These are phyloP conservation scores for Tephrocybe sp. DNA, from an alignment of 768 basidiomycete genomes.

Conservation along the genomic window DNA sequence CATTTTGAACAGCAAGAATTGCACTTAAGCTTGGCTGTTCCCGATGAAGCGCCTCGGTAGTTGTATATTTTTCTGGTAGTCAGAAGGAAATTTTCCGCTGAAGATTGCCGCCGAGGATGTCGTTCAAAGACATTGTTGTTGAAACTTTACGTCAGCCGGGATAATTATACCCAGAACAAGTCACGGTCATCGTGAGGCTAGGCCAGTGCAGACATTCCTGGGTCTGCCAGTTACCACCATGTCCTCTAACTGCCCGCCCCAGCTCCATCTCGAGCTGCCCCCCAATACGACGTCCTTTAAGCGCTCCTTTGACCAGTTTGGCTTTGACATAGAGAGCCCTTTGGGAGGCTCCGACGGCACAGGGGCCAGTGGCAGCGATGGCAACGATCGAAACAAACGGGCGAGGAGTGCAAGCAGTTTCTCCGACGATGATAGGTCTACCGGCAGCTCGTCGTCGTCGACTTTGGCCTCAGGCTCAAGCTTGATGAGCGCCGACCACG, in stretches of 20 bases:
- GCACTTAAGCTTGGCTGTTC: too few relatives aligned
- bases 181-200: conserved; percentile 18
- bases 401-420: conserved; percentile 54
- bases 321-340: conserved; percentile 55
- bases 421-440: conserved; percentile 35
- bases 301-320: conserved; percentile 59
- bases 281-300: conserved; percentile 55
- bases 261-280: conserved; percentile 54
- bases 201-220: conserved; percentile 10
- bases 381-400: conserved; percentile 56
- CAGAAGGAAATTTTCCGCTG: neutral
- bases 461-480: conserved; percentile 29
- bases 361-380: conserved; percentile 31
- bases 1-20: neutral
- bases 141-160: conserved; percentile 15
- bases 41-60: neutral
- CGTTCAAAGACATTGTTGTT: neutral
- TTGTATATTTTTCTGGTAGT: neutral
- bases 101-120: neutral
- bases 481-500: conserved; percentile 11
- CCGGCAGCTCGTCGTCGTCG: conserved; percentile 35
- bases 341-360: conserved; percentile 20
- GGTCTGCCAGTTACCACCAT: conserved; percentile 28
- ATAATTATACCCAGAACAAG: conserved; percentile 6
- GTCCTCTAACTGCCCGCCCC: conserved; percentile 47